phyloP scores from a whole-genome alignment of 495 filamentous ascomycete species.

The Podospora didyma region DNA sequence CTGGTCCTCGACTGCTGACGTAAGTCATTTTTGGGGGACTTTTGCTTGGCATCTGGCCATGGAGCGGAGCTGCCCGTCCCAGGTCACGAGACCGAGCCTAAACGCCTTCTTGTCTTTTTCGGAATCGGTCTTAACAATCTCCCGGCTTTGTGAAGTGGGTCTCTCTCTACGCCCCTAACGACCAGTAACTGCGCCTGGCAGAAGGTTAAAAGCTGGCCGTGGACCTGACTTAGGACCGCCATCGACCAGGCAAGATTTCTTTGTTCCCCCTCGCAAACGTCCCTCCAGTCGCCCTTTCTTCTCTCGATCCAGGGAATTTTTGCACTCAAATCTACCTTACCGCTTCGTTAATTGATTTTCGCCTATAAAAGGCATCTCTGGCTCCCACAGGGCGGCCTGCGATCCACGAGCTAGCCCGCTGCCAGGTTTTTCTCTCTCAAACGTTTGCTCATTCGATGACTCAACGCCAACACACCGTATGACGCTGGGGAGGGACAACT shows the following conservation, averaged over 20 bases:
- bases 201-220: constrained; percentile 13
- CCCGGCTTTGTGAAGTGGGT: constrained; percentile 2
- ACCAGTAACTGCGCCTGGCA: constrained; percentile 1
- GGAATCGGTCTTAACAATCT: background rate
- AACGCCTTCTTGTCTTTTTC: background rate
- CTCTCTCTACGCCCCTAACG: background rate
- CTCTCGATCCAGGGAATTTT: background rate
- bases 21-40: background rate
- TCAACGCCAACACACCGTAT: constrained; percentile 22
- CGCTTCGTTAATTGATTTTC: background rate
- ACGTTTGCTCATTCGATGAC: constrained; percentile 21
- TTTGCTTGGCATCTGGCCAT: background rate
- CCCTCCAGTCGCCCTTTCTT: background rate
- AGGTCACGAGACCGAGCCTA: background rate
- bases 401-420: background rate
- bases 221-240: constrained; percentile 7
- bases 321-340: too few relatives aligned
- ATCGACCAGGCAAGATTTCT: constrained; percentile 19
- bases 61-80: background rate
- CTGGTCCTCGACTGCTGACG: background rate
- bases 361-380: background rate
- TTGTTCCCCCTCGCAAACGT: constrained; percentile 13
- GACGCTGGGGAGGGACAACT: constrained; percentile 27
- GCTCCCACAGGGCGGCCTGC: background rate
- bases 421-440: background rate